Evolutionary conservation across 2,329 filamentous ascomycete genomes (phyloP).

Genomic region (Metarhizium album): DNA sequence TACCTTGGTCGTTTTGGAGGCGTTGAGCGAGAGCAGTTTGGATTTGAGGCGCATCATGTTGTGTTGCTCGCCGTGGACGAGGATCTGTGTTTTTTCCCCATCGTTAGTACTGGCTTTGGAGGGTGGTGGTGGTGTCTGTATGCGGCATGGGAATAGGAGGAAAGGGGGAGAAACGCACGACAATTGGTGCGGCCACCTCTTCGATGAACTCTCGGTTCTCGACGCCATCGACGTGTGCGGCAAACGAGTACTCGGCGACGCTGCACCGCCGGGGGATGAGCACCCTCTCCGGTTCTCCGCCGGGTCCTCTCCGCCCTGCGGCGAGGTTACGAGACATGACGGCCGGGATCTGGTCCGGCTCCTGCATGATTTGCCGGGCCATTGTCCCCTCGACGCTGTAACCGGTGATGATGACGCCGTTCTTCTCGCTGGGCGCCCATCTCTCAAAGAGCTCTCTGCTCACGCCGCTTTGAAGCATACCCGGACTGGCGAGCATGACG

Average conservation of each 20-base stretch:
- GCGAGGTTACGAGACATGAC: slow-evolving; percentile 71
- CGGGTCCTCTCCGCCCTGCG: slow-evolving; percentile 49
- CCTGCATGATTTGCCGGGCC: slow-evolving; percentile 90
- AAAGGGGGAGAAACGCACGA: slow-evolving; percentile 50
- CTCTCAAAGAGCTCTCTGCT: slow-evolving; percentile 85
- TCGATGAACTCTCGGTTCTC: slow-evolving; percentile 97
- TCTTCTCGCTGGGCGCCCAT: slow-evolving; percentile 93
- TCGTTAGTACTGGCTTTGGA: slow-evolving; percentile 7
- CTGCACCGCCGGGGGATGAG: slow-evolving; percentile 90
- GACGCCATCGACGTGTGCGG: slow-evolving; percentile 89
- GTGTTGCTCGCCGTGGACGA: slow-evolving; percentile 93
- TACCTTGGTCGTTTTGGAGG: slow-evolving; percentile 65
- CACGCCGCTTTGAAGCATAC: slow-evolving; percentile 96
- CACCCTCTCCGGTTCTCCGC: slow-evolving; percentile 68
- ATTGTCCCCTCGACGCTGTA: slow-evolving; percentile 98
- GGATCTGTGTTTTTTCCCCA: slow-evolving; percentile 46
- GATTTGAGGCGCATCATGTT: slow-evolving; percentile 98
- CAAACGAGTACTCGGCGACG: slow-evolving; percentile 90
- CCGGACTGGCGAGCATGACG: slow-evolving; percentile 93
- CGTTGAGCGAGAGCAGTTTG: slow-evolving; percentile 85
- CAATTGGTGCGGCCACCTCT: slow-evolving; percentile 81
- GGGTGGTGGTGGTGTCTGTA: too few species aligned
- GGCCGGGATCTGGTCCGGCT: slow-evolving; percentile 88
- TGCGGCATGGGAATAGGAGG: background rate
- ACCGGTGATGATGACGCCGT: slow-evolving; percentile 96